Base-by-base conservation (phyloP, 495 filamentous ascomycete genomes). In the Penicillium goetzii region DNA sequence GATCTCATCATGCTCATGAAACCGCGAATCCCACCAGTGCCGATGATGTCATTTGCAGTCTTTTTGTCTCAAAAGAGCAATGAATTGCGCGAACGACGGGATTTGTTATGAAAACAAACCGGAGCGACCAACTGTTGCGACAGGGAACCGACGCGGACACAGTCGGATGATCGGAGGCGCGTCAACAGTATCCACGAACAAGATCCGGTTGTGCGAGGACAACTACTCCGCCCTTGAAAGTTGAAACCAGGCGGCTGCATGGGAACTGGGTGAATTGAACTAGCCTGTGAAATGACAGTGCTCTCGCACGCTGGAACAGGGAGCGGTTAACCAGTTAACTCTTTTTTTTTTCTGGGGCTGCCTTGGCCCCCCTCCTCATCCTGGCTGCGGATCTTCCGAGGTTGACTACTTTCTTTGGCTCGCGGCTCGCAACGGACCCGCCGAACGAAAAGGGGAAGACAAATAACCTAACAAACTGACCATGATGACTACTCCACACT, bases 331-430 rank as follows among this genome's bases (percentile, higher is more conserved):
- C 43, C 25, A 23, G 21, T 47, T 47, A 55, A 15, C 30, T 36
- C 15, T 21, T 8, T 2, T 23, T 51, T 51, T 54, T 21, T 32
- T 34, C 26, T 12, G 8, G 51, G 32, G 28, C 50, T 32, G 26
- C 63, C 69, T 68, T 67, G 68, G 69, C 67, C 67, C 59, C 58
- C 61, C 68, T n/a, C 61, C 60, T 64, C 66, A 71, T 69, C 74
- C 72, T 77, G 67, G 73, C 66, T 65, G 74, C 67, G 73, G 76
- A 79, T 78, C 75, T 71, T 73, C 76, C 74, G 74, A 76, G 72
- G 72, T 63, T 55, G 49, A 15, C n/a, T 26, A n/a, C n/a, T 53
- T 25, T 60, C 58, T 68, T 73, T 68, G 66, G 60, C 65, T 68
- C 64, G 71, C 71, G 74, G 68, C 60, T 69, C 58, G 72, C 66